phyloP scores from a whole-genome alignment of 1,284 basidiomycete genomes.

The Cutaneotrichosporon dermatis region DNA sequence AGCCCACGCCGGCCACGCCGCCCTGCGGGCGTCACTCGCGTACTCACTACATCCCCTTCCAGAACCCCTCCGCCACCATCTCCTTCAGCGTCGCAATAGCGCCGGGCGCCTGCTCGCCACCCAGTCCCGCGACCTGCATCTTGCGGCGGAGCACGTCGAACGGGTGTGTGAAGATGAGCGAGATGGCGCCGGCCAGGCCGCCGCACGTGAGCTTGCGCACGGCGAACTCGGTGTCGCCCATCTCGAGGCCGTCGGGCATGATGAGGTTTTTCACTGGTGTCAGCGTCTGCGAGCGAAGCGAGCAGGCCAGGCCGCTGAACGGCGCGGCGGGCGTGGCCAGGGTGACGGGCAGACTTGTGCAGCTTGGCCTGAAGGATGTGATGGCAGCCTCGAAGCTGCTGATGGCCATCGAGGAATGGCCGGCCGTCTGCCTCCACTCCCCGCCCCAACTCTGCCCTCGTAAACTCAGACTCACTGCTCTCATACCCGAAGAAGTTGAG shows the following conservation, averaged over 20 bases:
- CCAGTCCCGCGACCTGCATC: constrained; percentile 67
- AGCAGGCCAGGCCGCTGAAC: no score
- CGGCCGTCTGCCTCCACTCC: no score
- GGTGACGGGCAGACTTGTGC: no score
- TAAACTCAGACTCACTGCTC: constrained; percentile 24
- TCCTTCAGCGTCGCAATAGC: constrained; percentile 69
- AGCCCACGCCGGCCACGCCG: no score
- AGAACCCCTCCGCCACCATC: constrained; percentile 69
- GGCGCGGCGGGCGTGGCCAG: no score
- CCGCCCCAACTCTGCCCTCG: no score
- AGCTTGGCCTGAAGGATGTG: no score
- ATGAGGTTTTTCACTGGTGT: constrained; percentile 30
- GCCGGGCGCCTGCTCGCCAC: constrained; percentile 60
- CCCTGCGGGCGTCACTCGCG: neutral
- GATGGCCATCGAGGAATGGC: no score
- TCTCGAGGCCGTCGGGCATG: constrained; percentile 24
- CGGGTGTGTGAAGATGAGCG: constrained; percentile 91
- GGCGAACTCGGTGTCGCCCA: constrained; percentile 33
- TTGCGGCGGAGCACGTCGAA: constrained; percentile 90
- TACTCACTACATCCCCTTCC: constrained; percentile 49
- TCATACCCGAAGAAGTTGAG: constrained; percentile 50
- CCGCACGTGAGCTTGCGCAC: constrained; percentile 51
- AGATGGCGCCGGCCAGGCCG: constrained; percentile 60
- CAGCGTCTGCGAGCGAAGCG: neutral
- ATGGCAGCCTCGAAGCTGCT: no score